Evolutionary conservation across 768 basidiomycete genomes (phyloP).

Genomic region (Kwoniella dendrophila): DNA sequence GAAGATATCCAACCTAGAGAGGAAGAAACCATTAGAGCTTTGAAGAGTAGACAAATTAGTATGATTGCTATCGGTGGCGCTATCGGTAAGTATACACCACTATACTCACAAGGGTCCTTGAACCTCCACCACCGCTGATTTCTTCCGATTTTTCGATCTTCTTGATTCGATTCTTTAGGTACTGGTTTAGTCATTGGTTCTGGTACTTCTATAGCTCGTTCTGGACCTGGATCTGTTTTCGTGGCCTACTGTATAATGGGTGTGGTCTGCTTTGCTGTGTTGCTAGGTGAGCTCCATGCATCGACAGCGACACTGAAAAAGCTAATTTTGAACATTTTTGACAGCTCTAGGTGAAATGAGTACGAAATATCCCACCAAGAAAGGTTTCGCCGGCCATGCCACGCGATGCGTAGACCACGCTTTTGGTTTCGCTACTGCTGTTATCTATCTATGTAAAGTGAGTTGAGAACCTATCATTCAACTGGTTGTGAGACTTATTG

Average conservation of each 20-base stretch:
- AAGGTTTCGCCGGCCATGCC: conserved; percentile 53
- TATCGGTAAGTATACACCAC: conserved; percentile 32
- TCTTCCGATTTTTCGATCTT: not conserved
- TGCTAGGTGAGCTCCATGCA: conserved; percentile 8
- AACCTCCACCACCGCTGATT: no score
- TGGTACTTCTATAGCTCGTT: conserved; percentile 43
- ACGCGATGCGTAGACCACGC: conserved; percentile 48
- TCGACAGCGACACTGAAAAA: not conserved
- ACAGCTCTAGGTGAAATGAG: conserved; percentile 50
- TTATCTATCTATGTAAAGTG: conserved; percentile 28
- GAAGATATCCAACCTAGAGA: conserved; percentile 19
- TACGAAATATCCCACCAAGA: conserved; percentile 46
- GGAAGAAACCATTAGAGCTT: conserved; percentile 24
- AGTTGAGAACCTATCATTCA: not conserved
- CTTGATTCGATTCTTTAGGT: conserved; percentile 26
- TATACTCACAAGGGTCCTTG: not conserved
- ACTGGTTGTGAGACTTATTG: not conserved
- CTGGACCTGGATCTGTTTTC: conserved; percentile 48
- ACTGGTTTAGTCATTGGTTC: conserved; percentile 54
- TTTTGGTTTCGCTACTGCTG: conserved; percentile 38
- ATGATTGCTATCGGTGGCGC: conserved; percentile 56
- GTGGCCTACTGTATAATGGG: conserved; percentile 47
- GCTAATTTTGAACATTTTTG: not conserved
- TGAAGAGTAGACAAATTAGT: conserved; percentile 41
- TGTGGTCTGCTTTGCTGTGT: conserved; percentile 31